Evolutionary conservation across 768 basidiomycete species (phyloP).

Genomic region (Rhodosporidiobolus odoratus): DNA sequence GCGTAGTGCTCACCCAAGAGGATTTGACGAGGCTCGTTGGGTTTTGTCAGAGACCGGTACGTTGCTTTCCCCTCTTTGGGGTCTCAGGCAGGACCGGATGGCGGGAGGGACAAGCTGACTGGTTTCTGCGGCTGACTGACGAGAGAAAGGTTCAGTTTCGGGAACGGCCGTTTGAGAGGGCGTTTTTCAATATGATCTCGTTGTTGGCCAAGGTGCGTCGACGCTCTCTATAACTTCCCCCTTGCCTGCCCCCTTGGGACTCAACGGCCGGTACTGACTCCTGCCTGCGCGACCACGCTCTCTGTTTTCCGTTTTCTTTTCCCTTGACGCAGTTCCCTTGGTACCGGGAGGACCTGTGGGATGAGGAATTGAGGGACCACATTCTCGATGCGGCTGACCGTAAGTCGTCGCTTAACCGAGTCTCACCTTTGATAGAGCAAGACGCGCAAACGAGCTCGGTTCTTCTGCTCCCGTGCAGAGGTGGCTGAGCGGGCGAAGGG

Average conservation of each 20-base stretch:
- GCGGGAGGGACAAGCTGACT: no score
- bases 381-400: background rate
- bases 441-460: background rate
- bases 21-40: background rate
- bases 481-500: background rate
- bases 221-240: background rate
- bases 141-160: background rate
- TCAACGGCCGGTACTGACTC: background rate
- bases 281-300: no score
- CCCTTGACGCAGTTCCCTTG: conserved; percentile 21
- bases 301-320: background rate
- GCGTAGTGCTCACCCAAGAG: background rate
- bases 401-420: no score
- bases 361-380: conserved; percentile 1
- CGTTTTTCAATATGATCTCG: conserved; percentile 21
- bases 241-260: background rate
- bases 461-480: no score
- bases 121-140: no score
- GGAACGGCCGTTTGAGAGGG: conserved; percentile 20
- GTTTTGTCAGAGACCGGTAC: background rate
- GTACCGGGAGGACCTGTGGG: conserved; percentile 9
- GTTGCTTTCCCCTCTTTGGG: background rate
- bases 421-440: background rate
- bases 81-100: background rate
- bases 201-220: conserved; percentile 22